Conservation (phyloP, 2,329 filamentous ascomycete species). For the Botrytis sinoallii region DNA sequence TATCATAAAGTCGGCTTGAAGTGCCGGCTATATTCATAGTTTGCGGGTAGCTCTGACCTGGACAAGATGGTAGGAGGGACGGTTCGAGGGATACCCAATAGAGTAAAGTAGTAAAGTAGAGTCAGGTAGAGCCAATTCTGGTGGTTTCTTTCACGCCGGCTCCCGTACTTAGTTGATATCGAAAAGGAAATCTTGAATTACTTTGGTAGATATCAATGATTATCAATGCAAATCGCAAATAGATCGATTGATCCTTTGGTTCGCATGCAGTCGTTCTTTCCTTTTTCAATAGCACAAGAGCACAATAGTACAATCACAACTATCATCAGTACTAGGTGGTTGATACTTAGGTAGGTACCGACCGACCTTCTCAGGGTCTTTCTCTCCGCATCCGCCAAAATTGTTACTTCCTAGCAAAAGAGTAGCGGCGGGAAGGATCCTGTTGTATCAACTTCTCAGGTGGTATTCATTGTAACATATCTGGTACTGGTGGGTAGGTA, state of each 20-base stretch:
- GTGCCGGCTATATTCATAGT: background rate
- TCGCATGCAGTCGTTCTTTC: background rate
- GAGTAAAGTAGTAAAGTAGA: background rate
- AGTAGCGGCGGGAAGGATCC: background rate
- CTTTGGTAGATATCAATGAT: background rate
- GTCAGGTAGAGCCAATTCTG: background rate
- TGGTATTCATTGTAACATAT: background rate
- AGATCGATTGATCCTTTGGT: background rate
- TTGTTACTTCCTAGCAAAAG: background rate
- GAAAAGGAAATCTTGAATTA: background rate
- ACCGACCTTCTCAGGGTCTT: background rate
- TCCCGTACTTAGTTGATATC: background rate
- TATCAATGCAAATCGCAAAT: background rate
- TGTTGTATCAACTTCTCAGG: background rate
- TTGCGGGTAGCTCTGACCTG: background rate
- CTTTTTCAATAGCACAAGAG: background rate
- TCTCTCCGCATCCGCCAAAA: background rate
- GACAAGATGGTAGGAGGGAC: background rate
- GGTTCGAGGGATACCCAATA: background rate
- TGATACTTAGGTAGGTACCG: background rate
- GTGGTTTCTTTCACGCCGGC: background rate
- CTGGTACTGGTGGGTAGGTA: background rate
- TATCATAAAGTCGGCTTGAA: background rate
- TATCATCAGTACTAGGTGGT: background rate
- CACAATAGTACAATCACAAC: background rate